phyloP scores from a whole-genome alignment of 768 basidiomycete genomes.

The Russula sp. region DNA sequence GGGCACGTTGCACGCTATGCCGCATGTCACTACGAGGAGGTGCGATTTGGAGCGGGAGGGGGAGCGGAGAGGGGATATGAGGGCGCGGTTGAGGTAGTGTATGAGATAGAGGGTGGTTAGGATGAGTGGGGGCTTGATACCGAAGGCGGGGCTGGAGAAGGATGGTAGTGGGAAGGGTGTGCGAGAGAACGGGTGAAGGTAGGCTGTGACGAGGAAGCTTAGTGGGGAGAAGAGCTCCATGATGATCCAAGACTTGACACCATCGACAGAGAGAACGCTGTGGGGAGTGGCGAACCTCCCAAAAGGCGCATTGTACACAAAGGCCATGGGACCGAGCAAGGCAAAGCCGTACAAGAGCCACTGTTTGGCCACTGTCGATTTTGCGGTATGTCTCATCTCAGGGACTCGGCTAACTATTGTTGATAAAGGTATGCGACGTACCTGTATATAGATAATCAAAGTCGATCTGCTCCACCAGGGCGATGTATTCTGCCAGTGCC shows the following conservation, averaged over 20 bases:
- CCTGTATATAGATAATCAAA: conserved; percentile 26
- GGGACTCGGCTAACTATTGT: neutral
- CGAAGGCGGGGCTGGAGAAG: conserved; percentile 40
- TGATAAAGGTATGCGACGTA: neutral
- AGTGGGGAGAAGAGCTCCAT: conserved; percentile 72
- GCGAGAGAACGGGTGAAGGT: conserved; percentile 47
- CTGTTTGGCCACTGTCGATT: conserved; percentile 17
- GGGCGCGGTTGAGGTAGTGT: conserved; percentile 82
- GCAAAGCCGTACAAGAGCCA: conserved; percentile 21
- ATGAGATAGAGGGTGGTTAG: conserved; percentile 58
- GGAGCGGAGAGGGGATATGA: conserved; percentile 76
- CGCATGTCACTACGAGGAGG: conserved; percentile 56
- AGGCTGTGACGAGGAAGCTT: conserved; percentile 50
- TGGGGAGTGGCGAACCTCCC: conserved; percentile 64
- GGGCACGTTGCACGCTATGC: conserved; percentile 61
- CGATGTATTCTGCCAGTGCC: conserved; percentile 10
- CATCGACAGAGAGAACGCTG: conserved; percentile 53
- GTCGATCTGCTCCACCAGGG: conserved; percentile 19
- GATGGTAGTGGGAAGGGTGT: conserved; percentile 36
- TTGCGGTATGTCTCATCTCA: neutral
- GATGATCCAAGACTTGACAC: conserved; percentile 62
- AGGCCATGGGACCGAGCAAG: conserved; percentile 37
- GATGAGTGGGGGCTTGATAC: conserved; percentile 35
- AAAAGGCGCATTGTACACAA: conserved; percentile 72
- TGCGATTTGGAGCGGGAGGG: conserved; percentile 77